Conservation (phyloP, 768 basidiomycete genomes). For the Kwoniella newhampshirensis region DNA sequence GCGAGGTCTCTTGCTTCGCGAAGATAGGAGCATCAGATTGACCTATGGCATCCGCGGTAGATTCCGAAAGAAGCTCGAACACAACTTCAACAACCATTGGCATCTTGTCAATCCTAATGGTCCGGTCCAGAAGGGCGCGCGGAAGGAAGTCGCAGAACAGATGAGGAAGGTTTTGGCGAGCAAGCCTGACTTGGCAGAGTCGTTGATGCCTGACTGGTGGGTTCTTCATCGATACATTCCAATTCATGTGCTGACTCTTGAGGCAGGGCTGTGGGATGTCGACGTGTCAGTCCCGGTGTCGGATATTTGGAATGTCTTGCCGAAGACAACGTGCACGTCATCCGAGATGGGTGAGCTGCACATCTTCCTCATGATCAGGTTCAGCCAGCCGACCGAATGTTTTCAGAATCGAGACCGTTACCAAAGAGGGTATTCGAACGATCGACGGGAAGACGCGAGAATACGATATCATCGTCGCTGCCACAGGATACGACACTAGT, state of each 20-base stretch:
- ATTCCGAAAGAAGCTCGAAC: slow-evolving; percentile 1
- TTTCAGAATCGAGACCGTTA: not conserved
- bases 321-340: not conserved
- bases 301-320: slow-evolving; percentile 1
- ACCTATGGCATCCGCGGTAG: too few relatives aligned
- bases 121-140: not conserved
- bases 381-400: too few relatives aligned
- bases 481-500: slow-evolving; percentile 1
- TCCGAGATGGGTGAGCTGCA: not conserved
- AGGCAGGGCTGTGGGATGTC: not conserved
- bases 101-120: slow-evolving; percentile 4
- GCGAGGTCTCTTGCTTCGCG: too few relatives aligned
- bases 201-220: slow-evolving; percentile 3
- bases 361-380: too few relatives aligned
- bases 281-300: slow-evolving; percentile 1
- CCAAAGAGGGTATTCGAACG: not conserved
- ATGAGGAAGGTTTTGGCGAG: not conserved
- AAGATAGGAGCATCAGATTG: too few relatives aligned
- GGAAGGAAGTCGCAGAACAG: slow-evolving; percentile 1
- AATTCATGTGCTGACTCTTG: not conserved
- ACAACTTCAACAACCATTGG: slow-evolving; percentile 4
- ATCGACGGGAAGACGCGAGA: not conserved
- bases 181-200: slow-evolving; percentile 3
- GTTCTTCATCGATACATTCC: too few relatives aligned
- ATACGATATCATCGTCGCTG: slow-evolving; percentile 1